Evolutionary conservation across 208 protist species (phyloP).

Genomic region (Leishmania mexicana): DNA sequence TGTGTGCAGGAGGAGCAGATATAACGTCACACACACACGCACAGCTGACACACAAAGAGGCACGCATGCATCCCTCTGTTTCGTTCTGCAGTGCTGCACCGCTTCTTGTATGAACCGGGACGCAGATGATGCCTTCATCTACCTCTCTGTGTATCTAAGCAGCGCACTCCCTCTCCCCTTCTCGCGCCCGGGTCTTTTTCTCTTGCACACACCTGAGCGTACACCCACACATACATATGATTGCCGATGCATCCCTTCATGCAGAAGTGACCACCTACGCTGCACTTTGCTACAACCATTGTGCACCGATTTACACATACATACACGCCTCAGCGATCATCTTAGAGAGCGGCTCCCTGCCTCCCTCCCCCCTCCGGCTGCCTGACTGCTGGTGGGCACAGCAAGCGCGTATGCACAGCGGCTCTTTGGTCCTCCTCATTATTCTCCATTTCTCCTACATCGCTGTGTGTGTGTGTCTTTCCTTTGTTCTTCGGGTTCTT

Average conservation of each 20-base stretch:
- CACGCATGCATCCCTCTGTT: background rate
- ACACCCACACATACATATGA: background rate
- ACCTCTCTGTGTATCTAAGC: background rate
- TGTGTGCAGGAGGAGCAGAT: no score
- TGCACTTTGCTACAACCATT: background rate
- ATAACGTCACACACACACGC: background rate
- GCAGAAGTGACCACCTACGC: background rate
- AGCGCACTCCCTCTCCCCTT: background rate
- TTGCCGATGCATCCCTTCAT: background rate
- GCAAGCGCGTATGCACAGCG: background rate
- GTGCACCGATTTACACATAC: background rate
- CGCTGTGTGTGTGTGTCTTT: background rate
- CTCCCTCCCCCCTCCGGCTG: background rate
- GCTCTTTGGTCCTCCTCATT: slow-evolving; percentile 1
- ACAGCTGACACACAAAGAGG: background rate
- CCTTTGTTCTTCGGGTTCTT: background rate
- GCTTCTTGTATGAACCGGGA: background rate
- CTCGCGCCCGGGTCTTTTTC: background rate
- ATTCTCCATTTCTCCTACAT: background rate
- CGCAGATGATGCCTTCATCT: background rate
- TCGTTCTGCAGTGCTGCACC: background rate
- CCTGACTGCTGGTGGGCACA: background rate
- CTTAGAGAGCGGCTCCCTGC: background rate
- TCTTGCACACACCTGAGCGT: background rate
- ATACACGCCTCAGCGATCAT: background rate